A percentile compares a stretch with the other conserved stretches of the same genome.
Conservation (phyloP, 2,329 filamentous ascomycete genomes). For the Fusarium udum region DNA sequence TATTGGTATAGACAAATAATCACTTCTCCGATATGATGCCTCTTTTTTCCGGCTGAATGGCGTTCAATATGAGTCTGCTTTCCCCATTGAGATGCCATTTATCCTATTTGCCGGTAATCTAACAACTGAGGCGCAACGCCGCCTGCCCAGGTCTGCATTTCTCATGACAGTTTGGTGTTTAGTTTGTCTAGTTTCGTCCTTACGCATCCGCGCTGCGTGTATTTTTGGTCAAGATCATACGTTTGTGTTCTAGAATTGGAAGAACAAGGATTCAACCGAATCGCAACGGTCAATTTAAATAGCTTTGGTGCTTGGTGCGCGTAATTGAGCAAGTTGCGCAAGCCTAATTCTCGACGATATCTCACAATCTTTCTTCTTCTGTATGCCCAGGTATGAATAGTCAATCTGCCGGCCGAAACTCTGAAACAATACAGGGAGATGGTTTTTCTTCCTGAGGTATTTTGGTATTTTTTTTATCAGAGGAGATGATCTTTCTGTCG, state of each 20-base stretch:
- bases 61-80: not conserved
- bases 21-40: not conserved
- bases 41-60: not conserved
- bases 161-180: not conserved
- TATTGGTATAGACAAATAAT: not conserved
- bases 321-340: not conserved
- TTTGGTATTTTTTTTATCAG: not conserved
- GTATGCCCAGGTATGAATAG: not conserved
- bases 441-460: not conserved
- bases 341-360: no score
- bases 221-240: slow-evolving; percentile 12
- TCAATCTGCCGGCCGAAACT: not conserved
- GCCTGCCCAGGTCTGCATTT: not conserved
- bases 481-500: not conserved
- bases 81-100: not conserved
- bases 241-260: not conserved
- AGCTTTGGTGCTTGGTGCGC: not conserved
- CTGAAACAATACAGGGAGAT: not conserved
- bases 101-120: not conserved
- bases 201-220: not conserved
- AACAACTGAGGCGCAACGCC: not conserved
- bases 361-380: not conserved
- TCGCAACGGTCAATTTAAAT: not conserved
- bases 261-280: not conserved
- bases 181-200: not conserved